A percentile compares a stretch with the other conserved stretches of the same genome.
These are phyloP conservation scores for Diaporthe amygdali DNA, from an alignment of 2,329 filamentous ascomycete species.

Conservation along the genomic window DNA sequence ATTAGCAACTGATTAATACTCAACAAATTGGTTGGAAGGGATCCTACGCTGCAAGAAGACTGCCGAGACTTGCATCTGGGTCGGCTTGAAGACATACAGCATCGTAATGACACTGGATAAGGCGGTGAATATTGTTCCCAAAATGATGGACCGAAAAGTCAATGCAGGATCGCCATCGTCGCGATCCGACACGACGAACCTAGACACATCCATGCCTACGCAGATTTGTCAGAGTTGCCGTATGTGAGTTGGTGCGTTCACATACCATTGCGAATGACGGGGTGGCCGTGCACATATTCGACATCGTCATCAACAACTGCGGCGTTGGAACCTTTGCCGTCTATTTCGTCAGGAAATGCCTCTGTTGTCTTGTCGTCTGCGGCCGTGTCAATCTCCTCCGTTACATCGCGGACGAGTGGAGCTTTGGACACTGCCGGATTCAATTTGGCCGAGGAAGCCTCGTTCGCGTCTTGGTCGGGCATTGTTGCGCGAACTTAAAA, in stretches of 20 bases:
- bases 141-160: not conserved
- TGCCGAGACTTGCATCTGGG: constrained; percentile 1
- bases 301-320: not conserved
- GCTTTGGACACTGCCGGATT: not conserved
- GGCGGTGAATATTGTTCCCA: not conserved
- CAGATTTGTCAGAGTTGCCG: not conserved
- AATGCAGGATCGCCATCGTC: not conserved
- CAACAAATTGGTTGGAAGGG: too few species aligned
- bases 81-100: not conserved
- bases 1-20: not conserved
- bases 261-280: not conserved
- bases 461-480: not conserved
- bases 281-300: not conserved
- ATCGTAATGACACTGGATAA: not conserved
- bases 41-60: not conserved
- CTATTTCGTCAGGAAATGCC: not conserved
- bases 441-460: too few species aligned
- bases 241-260: not conserved
- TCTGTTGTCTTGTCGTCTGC: not conserved
- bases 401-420: not conserved
- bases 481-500: not conserved
- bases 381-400: not conserved
- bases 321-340: not conserved
- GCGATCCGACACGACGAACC: not conserved
- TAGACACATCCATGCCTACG: not conserved